Base-by-base conservation (phyloP, 2,329 filamentous ascomycete genomes). In the Neospermospora avenae region DNA sequence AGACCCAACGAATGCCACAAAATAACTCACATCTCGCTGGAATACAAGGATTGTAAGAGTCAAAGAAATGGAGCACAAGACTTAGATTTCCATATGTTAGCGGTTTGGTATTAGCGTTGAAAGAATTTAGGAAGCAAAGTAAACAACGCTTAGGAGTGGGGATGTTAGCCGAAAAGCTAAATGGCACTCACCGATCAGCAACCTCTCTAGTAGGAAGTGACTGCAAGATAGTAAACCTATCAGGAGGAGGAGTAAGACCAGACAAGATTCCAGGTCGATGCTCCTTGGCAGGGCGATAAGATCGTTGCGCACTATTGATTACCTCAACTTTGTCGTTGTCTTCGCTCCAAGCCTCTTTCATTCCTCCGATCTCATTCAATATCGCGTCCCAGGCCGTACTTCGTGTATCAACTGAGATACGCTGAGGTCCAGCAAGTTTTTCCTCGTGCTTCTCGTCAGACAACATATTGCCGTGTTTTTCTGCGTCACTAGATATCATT, bases 311-410 rank as follows among this genome's bases (percentile, higher is more conserved):
- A 20, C 82, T 65, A 42, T 25, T 62, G 44, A 58, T 56, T 20
- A 61, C 69, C 22, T 72, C 72, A 11, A 73, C 68, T 20, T 72
- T 71, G 11, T 74, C 76, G 4, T 75, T 75, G 0, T 74, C 74
- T 1, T 64, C 63, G 39, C 56, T 54, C 63, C 63, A 68, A 44
- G 63, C 63, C 48, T 74, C 72, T 41, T 70, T 69, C 64, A 69
- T 66, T 37, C 64, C 62, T 53, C 64, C 64, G 22, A 67, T 58
- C 62, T 85, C 81, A 65, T 84, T 81, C 13, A 84, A 69, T 70
- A 85, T 83, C 3, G 81, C 80, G 77, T 84, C 80, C 63, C 82
- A 84, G 62, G 85, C 81, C 45, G 82, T 84, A 11, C 81, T 80
- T 3, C 82, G 61, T n/a, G 63, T 59, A 58, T 64, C 66, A 45